Percentiles rank a stretch among this genome's conserved stretches.
These are phyloP conservation scores for Camillea tinctor DNA, from an alignment of 2,329 filamentous ascomycete genomes.

Conservation along the genomic window DNA sequence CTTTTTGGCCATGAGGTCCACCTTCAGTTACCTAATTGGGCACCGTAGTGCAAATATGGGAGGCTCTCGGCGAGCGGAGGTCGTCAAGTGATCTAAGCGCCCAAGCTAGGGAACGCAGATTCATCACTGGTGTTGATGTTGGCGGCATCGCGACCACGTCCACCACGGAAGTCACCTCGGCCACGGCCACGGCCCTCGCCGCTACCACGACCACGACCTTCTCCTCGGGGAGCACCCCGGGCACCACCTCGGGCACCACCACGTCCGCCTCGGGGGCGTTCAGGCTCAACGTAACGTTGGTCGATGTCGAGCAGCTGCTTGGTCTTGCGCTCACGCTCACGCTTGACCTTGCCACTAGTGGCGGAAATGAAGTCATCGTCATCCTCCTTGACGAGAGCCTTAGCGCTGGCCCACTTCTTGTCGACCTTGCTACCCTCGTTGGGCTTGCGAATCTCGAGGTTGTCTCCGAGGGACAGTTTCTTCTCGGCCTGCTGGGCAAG, in stretches of 20 bases:
- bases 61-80: slow-evolving; percentile 7
- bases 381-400: slow-evolving; percentile 64
- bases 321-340: slow-evolving; percentile 86
- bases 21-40: slow-evolving; percentile 16
- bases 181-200: slow-evolving; percentile 40
- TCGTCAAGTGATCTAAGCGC: slow-evolving; percentile 40
- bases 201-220: slow-evolving; percentile 48
- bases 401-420: slow-evolving; percentile 92
- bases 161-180: slow-evolving; percentile 41
- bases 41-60: slow-evolving; percentile 11
- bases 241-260: slow-evolving; percentile 53
- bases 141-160: slow-evolving; percentile 48
- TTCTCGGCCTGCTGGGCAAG: slow-evolving; percentile 70
- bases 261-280: slow-evolving; percentile 56
- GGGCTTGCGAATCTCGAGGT: slow-evolving; percentile 75
- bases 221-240: slow-evolving; percentile 42
- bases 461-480: slow-evolving; percentile 67
- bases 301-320: slow-evolving; percentile 90
- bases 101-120: slow-evolving; percentile 61
- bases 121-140: slow-evolving; percentile 58
- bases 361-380: slow-evolving; percentile 77
- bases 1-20: slow-evolving; percentile 13
- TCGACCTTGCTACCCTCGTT: slow-evolving; percentile 87
- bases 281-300: slow-evolving; percentile 73
- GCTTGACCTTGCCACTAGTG: slow-evolving; percentile 72